Evolutionary conservation across 2,329 filamentous ascomycete species (phyloP).

Genomic region (Cladophialophora exuberans): DNA sequence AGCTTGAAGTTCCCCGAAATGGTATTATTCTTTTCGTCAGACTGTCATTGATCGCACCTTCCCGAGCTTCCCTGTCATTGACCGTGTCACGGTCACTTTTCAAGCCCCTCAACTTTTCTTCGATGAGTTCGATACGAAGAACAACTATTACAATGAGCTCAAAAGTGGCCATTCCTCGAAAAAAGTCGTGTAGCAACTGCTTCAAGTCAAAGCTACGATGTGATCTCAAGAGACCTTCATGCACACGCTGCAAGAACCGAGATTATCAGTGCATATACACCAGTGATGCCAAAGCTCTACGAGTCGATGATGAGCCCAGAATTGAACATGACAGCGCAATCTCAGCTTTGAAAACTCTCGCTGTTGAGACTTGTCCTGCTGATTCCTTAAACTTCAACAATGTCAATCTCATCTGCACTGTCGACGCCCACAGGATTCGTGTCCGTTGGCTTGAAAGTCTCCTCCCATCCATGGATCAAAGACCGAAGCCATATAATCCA

Average conservation of each 20-base stretch:
- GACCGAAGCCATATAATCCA: constrained; percentile 46
- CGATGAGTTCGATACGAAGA: too few species aligned
- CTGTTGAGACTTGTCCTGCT: background rate
- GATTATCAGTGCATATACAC: constrained; percentile 9
- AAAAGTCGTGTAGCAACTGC: constrained; percentile 19
- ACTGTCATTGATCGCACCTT: too few species aligned
- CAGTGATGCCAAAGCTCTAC: background rate
- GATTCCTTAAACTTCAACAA: constrained; percentile 10
- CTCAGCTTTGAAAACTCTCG: background rate
- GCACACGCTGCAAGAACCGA: constrained; percentile 15
- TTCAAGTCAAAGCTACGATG: constrained; percentile 22
- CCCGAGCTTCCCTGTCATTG: too few species aligned
- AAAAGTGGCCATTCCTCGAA: constrained; percentile 7
- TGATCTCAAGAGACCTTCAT: constrained; percentile 16
- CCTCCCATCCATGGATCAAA: constrained; percentile 50
- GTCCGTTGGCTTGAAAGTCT: constrained; percentile 56
- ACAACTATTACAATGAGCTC: constrained; percentile 6
- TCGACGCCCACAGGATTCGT: constrained; percentile 52
- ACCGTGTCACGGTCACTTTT: too few species aligned
- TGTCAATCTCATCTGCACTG: constrained; percentile 47
- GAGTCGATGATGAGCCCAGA: background rate
- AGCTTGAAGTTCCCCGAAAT: too few species aligned
- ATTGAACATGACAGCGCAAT: background rate
- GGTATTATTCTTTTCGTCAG: too few species aligned
- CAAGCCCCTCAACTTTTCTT: too few species aligned